phyloP scores from a whole-genome alignment of 208 protist genomes.

The Acanthamoeba royreba region DNA sequence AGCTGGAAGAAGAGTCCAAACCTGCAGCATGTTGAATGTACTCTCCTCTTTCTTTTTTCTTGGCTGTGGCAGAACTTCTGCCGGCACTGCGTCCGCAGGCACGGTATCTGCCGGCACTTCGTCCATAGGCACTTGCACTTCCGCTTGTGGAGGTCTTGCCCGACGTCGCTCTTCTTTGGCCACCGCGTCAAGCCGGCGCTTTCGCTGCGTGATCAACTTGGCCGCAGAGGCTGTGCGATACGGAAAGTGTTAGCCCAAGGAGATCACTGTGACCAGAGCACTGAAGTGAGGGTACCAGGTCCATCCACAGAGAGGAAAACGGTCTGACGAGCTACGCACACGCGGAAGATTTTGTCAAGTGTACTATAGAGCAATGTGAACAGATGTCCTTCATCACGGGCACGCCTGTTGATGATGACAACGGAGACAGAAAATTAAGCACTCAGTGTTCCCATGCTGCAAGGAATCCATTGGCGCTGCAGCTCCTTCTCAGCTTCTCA shows the following conservation, averaged over 20 bases:
- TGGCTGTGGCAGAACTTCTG: no score
- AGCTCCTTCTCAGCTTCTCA: neutral
- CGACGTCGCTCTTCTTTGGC: no score
- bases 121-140: no score
- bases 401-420: neutral
- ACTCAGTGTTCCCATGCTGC: no score
- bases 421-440: neutral
- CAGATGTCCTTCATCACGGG: neutral
- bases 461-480: no score
- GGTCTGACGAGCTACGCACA: neutral
- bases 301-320: neutral
- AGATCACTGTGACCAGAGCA: no score
- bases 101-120: no score
- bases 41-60: neutral
- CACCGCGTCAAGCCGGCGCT: neutral
- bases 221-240: neutral
- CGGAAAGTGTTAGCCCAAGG: no score
- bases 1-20: neutral
- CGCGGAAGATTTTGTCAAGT: neutral
- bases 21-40: neutral
- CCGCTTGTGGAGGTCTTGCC: no score
- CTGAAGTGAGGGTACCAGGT: neutral
- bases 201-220: slow-evolving; percentile 14
- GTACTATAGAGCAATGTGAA: neutral
- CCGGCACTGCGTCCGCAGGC: no score